phyloP scores from a whole-genome alignment of 2,329 filamentous ascomycete species.

The Clonostachys solani region DNA sequence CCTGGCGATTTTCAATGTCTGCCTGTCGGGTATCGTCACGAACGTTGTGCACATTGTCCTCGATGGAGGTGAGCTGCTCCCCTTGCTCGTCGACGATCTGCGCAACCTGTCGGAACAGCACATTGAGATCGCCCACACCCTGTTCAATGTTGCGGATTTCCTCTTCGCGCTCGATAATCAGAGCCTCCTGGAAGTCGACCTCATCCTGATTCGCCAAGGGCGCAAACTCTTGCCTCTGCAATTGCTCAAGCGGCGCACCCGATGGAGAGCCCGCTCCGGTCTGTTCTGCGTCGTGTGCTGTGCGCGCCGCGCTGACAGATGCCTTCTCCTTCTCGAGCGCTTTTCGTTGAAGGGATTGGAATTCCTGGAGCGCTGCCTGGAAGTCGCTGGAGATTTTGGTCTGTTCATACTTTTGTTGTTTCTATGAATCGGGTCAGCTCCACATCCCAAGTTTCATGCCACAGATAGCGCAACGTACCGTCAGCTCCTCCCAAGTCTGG shows the following conservation, averaged over 20 bases:
- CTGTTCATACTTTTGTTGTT: constrained; percentile 93
- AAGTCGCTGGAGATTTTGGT: constrained; percentile 94
- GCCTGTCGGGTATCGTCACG: constrained; percentile 79
- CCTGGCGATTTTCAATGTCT: constrained; percentile 78
- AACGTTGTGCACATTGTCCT: constrained; percentile 81
- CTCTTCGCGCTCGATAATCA: constrained; percentile 93
- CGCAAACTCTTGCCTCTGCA: constrained; percentile 69
- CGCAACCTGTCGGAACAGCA: constrained; percentile 95
- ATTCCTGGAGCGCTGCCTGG: constrained; percentile 81
- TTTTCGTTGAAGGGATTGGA: constrained; percentile 84
- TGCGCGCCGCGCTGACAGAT: constrained; percentile 76
- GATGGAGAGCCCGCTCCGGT: not conserved
- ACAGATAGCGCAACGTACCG: constrained; percentile 44
- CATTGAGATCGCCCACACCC: constrained; percentile 90
- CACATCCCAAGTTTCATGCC: not conserved
- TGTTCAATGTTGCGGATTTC: constrained; percentile 98
- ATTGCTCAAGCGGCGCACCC: constrained; percentile 44
- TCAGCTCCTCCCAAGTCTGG: constrained; percentile 80
- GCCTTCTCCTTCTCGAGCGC: constrained; percentile 91
- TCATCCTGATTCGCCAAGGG: constrained; percentile 85
- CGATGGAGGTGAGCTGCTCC: constrained; percentile 80
- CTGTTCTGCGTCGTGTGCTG: constrained; percentile 61
- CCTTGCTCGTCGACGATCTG: constrained; percentile 96
- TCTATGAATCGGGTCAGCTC: constrained; percentile 41
- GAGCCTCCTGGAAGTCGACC: constrained; percentile 93